Percentiles rank a stretch among this genome's conserved stretches.
Evolutionary conservation across 2,329 filamentous ascomycete species (phyloP).

Genomic region (Colletotrichum siamense): DNA sequence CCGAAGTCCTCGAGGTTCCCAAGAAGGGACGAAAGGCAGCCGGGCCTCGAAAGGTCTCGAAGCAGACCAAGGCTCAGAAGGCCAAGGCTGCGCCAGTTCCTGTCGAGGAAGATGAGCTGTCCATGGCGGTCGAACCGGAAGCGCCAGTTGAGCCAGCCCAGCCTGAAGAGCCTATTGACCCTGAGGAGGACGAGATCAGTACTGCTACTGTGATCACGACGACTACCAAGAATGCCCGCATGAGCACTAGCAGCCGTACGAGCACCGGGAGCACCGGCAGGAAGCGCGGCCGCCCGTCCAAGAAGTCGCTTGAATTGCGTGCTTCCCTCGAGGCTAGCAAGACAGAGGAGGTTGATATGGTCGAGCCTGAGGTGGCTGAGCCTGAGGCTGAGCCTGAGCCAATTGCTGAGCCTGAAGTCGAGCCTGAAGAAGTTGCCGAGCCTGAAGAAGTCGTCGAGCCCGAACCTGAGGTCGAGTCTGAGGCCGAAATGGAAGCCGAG

Average conservation of each 20-base stretch:
- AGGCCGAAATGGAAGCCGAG: conserved; percentile 27
- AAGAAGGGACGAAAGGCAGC: conserved; percentile 61
- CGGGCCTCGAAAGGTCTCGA: conserved; percentile 56
- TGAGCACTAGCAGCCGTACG: neutral
- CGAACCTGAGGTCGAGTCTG: neutral
- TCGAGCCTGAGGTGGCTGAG: neutral
- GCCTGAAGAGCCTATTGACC: conserved; percentile 9
- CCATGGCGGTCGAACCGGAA: conserved; percentile 8
- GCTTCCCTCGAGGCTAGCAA: conserved; percentile 18
- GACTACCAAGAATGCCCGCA: conserved; percentile 29
- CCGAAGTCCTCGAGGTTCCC: conserved; percentile 47
- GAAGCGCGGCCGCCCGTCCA: conserved; percentile 38
- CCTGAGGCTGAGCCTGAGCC: neutral
- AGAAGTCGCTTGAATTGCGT: conserved; percentile 32
- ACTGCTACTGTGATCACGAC: conserved; percentile 48
- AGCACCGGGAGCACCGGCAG: conserved; percentile 23
- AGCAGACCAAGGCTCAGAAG: conserved; percentile 55
- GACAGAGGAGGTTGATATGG: neutral
- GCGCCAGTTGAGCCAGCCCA: neutral
- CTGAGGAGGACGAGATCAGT: conserved; percentile 44
- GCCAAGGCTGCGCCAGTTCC: conserved; percentile 35
- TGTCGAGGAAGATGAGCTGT: conserved; percentile 26
- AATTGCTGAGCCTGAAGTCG: conserved; percentile 19
- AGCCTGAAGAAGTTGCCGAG: conserved; percentile 18
- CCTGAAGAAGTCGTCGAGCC: neutral